Evolutionary conservation across 805 yeast species (phyloP).

Genomic region (Yamadazyma sp.): DNA sequence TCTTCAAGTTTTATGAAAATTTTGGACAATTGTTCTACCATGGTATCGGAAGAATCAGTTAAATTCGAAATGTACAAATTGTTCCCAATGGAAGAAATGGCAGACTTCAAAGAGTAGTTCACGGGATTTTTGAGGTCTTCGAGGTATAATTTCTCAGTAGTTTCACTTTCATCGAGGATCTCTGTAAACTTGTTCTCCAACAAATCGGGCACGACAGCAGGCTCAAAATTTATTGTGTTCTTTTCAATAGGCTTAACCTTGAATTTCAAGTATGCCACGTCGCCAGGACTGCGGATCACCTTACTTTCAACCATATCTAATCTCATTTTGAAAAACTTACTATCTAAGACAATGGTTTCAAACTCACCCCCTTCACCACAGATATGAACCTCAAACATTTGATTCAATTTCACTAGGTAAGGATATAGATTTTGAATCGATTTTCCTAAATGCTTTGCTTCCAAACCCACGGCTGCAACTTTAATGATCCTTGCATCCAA

Average conservation of each 20-base stretch:
- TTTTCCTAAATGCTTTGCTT: conserved; percentile 64
- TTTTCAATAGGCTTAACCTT: conserved; percentile 49
- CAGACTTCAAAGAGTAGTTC: neutral
- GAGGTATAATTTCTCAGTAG: conserved; percentile 4
- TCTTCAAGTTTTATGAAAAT: conserved; percentile 47
- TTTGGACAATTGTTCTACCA: conserved; percentile 44
- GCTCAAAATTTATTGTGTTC: conserved; percentile 12
- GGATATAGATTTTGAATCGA: conserved; percentile 63
- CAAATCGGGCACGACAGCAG: conserved; percentile 33
- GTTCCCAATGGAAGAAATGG: conserved; percentile 7
- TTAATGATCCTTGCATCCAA: conserved; percentile 84
- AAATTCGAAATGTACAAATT: conserved; percentile 29
- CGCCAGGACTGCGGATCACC: conserved; percentile 50
- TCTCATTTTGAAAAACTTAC: conserved; percentile 72
- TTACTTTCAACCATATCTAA: conserved; percentile 42
- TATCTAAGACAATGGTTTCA: conserved; percentile 88
- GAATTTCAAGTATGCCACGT: conserved; percentile 65
- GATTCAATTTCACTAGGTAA: conserved; percentile 54
- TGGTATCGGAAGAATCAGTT: conserved; percentile 18
- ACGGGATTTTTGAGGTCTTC: conserved; percentile 11
- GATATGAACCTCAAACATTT: conserved; percentile 76
- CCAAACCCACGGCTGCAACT: conserved; percentile 90
- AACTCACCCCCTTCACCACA: conserved; percentile 99
- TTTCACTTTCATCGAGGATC: conserved; percentile 18
- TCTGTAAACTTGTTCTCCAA: conserved; percentile 42